phyloP scores from a whole-genome alignment of 1,284 basidiomycete genomes.

The Porogramme epimiltina region DNA sequence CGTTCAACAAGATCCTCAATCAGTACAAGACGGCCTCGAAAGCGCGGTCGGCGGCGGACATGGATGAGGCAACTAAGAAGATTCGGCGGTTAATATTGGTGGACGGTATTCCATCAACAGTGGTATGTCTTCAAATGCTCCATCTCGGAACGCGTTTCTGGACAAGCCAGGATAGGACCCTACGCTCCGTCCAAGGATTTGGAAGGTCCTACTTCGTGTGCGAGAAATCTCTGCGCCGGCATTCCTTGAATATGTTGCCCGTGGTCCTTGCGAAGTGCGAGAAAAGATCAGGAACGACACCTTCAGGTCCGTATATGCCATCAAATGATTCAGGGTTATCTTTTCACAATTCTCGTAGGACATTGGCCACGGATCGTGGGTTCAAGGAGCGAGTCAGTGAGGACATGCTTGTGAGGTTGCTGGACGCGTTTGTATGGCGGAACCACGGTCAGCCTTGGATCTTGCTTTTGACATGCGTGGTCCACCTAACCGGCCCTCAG shows the following conservation, averaged over 20 bases:
- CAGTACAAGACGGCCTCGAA: slow-evolving; percentile 65
- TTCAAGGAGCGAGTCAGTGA: slow-evolving; percentile 96
- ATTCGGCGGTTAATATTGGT: slow-evolving; percentile 83
- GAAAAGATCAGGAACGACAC: slow-evolving; percentile 88
- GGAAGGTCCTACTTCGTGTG: slow-evolving; percentile 89
- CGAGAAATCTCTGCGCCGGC: slow-evolving; percentile 74
- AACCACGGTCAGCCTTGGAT: slow-evolving; percentile 63
- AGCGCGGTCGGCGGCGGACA: slow-evolving; percentile 63
- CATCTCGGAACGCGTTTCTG: not conserved
- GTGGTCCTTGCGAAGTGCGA: slow-evolving; percentile 84
- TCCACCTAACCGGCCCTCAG: slow-evolving; percentile 37
- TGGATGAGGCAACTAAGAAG: slow-evolving; percentile 81
- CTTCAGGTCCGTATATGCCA: slow-evolving; percentile 55
- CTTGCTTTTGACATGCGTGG: not conserved
- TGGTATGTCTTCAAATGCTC: slow-evolving; percentile 39
- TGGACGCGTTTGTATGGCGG: slow-evolving; percentile 98
- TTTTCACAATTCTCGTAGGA: slow-evolving; percentile 51
- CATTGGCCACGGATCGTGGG: slow-evolving; percentile 90
- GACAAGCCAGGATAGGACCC: slow-evolving; percentile 55
- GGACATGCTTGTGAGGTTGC: slow-evolving; percentile 92
- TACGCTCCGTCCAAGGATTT: slow-evolving; percentile 78
- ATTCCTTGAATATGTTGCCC: slow-evolving; percentile 81
- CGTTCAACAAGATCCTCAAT: slow-evolving; percentile 76
- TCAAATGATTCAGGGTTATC: too few relatives aligned
- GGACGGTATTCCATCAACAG: slow-evolving; percentile 80